These are phyloP conservation scores for Podila verticillata DNA, from an alignment of 192 early-diverging fungal genomes.

Conservation along the genomic window DNA sequence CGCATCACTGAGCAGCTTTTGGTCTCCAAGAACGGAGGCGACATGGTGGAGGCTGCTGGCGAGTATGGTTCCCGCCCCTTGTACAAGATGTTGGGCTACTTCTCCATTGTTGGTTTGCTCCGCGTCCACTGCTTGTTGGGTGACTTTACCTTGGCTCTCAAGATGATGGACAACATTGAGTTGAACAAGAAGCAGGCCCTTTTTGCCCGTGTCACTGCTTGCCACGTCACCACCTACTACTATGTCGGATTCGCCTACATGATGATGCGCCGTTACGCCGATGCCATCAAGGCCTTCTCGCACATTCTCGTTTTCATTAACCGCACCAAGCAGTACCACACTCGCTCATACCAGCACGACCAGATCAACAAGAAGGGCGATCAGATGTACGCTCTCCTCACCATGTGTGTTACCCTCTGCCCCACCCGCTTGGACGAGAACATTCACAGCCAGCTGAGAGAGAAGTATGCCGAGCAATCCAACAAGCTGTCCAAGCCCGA, in stretches of 20 bases:
- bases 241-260: conserved; percentile 97
- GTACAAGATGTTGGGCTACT: conserved; percentile 98
- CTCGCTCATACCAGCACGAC: conserved; percentile 91
- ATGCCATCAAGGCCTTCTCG: conserved; percentile 92
- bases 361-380: conserved; percentile 92
- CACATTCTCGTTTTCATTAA: conserved; percentile 91
- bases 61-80: conserved; percentile 89
- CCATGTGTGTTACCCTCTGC: conserved; percentile 89
- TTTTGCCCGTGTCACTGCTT: conserved; percentile 95
- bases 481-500: conserved; percentile 75
- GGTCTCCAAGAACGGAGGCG: conserved; percentile 89
- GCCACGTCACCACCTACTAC: conserved; percentile 97
- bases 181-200: conserved; percentile 91
- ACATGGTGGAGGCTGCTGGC: conserved; percentile 88
- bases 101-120: conserved; percentile 90
- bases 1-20: conserved; percentile 93
- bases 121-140: conserved; percentile 96
- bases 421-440: conserved; percentile 95
- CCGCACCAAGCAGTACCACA: conserved; percentile 95
- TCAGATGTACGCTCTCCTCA: conserved; percentile 94
- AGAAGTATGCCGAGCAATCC: conserved; percentile 94
- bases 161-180: conserved; percentile 97
- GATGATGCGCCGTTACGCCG: conserved; percentile 98
- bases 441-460: conserved; percentile 86
- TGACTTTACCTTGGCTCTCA: conserved; percentile 94